Evolutionary conservation across 2,329 filamentous ascomycete species (phyloP).

Genomic region (Ambrosiella xylebori): DNA sequence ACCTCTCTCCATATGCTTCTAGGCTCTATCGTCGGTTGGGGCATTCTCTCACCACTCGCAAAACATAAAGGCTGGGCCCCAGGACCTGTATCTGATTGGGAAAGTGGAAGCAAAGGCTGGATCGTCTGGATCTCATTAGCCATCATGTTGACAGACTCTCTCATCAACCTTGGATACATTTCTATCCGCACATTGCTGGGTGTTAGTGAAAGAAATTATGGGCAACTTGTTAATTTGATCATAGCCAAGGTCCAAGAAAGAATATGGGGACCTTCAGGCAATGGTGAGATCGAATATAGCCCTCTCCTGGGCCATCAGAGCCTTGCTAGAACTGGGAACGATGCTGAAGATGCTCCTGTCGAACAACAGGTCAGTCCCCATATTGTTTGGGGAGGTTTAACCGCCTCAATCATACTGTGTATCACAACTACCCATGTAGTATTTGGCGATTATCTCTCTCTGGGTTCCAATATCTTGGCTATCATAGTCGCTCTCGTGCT

Average conservation of each 20-base stretch:
- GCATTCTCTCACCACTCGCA: conserved; percentile 70
- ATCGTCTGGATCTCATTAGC: conserved; percentile 93
- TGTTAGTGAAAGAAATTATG: conserved; percentile 6
- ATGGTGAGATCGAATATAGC: conserved; percentile 2
- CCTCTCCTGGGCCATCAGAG: conserved; percentile 14
- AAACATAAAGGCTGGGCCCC: conserved; percentile 80
- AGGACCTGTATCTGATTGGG: conserved; percentile 75
- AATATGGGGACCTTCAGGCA: conserved; percentile 7
- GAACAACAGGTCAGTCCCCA: conserved; percentile 63
- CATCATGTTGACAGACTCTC: conserved; percentile 89
- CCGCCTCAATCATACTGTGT: conserved; percentile 63
- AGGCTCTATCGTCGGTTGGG: conserved; percentile 82
- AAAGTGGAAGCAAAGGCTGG: conserved; percentile 88
- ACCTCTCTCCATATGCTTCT: conserved; percentile 93
- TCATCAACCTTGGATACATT: conserved; percentile 74
- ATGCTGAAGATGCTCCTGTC: conserved; percentile 58
- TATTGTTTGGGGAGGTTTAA: conserved; percentile 57
- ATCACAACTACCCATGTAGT: conserved; percentile 64
- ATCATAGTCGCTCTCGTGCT: conserved; percentile 68
- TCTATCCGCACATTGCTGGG: conserved; percentile 39
- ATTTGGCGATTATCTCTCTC: conserved; percentile 68
- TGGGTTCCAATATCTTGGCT: conserved; percentile 57
- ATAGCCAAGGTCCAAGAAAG: conserved; percentile 9
- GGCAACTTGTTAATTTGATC: conserved; percentile 4
- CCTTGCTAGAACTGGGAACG: conserved; percentile 20